phyloP scores from a whole-genome alignment of 2,329 filamentous ascomycete species.

The Fusarium sp. region DNA sequence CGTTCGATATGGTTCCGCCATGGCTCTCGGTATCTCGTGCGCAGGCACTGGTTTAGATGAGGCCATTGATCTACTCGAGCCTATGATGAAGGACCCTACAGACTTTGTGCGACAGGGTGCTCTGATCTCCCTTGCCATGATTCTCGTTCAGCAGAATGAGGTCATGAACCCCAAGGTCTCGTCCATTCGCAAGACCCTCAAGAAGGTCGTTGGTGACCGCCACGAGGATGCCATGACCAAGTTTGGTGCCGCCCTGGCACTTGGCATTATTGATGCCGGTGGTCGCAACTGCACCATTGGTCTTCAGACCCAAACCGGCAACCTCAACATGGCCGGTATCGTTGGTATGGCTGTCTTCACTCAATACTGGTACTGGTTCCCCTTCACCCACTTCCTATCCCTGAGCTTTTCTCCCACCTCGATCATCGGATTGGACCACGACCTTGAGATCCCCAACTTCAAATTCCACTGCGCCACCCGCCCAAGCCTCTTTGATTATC shows the following conservation, averaged over 20 bases:
- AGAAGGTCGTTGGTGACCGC: constrained; percentile 92
- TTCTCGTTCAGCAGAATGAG: constrained; percentile 99
- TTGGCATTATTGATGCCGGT: constrained; percentile 97
- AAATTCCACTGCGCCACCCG: constrained; percentile 96
- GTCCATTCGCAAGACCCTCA: constrained; percentile 88
- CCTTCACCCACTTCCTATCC: constrained; percentile 95
- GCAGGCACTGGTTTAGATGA: constrained; percentile 96
- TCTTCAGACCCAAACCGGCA: constrained; percentile 96
- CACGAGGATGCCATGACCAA: constrained; percentile 99
- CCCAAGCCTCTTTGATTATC: constrained; percentile 97
- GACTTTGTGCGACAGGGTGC: constrained; percentile 98
- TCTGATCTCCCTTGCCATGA: constrained; percentile 94
- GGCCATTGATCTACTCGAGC: constrained; percentile 94
- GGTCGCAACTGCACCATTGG: constrained; percentile 99
- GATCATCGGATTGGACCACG: constrained; percentile 92
- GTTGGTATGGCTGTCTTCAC: constrained; percentile 98
- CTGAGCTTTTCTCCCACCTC: constrained; percentile 97
- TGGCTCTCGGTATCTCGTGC: constrained; percentile 98
- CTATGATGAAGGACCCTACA: constrained; percentile 99
- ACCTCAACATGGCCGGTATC: constrained; percentile 98
- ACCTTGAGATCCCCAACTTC: constrained; percentile 92
- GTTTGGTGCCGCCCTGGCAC: constrained; percentile 91
- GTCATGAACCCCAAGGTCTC: constrained; percentile 97
- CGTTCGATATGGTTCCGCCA: constrained; percentile 95
- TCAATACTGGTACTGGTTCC: constrained; percentile 99